These are phyloP conservation scores for Kwoniella dendrophila DNA, from an alignment of 768 basidiomycete species.

Conservation along the genomic window DNA sequence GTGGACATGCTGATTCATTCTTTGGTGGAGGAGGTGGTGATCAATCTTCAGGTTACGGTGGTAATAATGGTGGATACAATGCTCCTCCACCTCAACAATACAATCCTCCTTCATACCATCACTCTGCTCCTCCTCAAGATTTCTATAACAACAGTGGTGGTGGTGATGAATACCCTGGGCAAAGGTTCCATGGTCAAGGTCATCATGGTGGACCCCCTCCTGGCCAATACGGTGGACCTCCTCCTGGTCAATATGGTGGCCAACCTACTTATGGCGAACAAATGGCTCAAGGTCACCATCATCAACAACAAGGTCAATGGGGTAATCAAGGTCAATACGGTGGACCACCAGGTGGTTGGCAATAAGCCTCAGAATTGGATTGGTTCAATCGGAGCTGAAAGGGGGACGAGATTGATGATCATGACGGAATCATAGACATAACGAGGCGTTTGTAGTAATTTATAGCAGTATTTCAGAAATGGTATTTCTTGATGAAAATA, in stretches of 20 bases:
- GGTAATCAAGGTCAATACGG: constrained; percentile 18
- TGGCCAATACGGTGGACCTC: constrained; percentile 6
- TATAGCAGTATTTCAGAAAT: not conserved
- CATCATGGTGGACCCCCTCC: constrained; percentile 13
- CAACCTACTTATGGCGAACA: constrained; percentile 12
- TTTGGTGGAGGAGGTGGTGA: constrained; percentile 1
- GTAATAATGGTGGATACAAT: not conserved
- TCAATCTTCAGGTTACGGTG: not conserved
- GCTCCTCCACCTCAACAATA: constrained; percentile 17
- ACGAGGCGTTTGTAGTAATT: not conserved
- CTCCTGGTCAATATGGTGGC: not conserved
- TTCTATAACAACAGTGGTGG: constrained; percentile 8
- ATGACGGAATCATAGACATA: not conserved
- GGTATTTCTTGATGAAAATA: not conserved
- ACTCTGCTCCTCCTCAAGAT: constrained; percentile 15
- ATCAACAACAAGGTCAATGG: not conserved
- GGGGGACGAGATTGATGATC: not conserved
- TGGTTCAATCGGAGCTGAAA: too few relatives aligned
- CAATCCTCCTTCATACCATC: constrained; percentile 14
- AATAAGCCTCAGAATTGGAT: too few relatives aligned
- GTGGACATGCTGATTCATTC: constrained; percentile 15
- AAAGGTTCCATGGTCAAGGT: constrained; percentile 2
- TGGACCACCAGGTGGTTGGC: constrained; percentile 21
- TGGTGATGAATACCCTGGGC: constrained; percentile 11
- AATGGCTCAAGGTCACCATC: constrained; percentile 14